Conservation (phyloP, 768 basidiomycete genomes). For the Infundibulicybe gibba region DNA sequence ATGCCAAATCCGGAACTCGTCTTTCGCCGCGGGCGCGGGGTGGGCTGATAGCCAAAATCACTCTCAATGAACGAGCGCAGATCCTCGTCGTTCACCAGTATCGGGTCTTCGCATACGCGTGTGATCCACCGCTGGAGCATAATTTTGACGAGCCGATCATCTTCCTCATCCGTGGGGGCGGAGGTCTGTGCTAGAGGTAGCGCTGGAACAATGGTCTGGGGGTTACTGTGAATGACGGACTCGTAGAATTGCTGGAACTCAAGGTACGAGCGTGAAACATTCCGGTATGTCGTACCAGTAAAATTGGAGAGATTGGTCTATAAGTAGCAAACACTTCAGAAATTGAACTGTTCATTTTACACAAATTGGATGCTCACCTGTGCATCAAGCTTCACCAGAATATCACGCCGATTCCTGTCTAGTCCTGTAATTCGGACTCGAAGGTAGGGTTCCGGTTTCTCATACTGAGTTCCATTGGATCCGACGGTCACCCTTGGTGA, state of each 20-base stretch:
- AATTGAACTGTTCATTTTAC: background rate
- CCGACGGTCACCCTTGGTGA: constrained; percentile 65
- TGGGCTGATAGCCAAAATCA: constrained; percentile 95
- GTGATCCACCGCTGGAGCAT: constrained; percentile 96
- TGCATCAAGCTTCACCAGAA: constrained; percentile 91
- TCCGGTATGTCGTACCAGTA: constrained; percentile 83
- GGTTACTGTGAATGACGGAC: constrained; percentile 82
- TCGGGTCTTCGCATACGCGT: constrained; percentile 88
- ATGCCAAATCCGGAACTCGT: constrained; percentile 71
- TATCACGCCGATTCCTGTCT: constrained; percentile 93
- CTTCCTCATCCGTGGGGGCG: constrained; percentile 96
- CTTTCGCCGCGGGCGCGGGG: constrained; percentile 70
- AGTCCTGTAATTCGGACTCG: constrained; percentile 86
- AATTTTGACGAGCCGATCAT: constrained; percentile 91
- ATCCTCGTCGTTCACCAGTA: constrained; percentile 88
- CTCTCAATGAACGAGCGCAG: constrained; percentile 93
- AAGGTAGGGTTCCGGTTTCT: constrained; percentile 80
- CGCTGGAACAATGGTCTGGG: constrained; percentile 95
- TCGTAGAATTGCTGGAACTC: constrained; percentile 97
- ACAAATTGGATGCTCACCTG: constrained; percentile 54
- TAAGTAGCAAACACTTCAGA: constrained; percentile 1
- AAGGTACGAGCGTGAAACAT: constrained; percentile 90
- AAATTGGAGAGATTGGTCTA: constrained; percentile 96
- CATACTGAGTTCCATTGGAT: constrained; percentile 68
- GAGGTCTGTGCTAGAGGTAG: constrained; percentile 96